Percentiles rank a stretch among this genome's conserved stretches.
Evolutionary conservation across 106 monocot genomes (phyloP).

Genomic region (Cymbidium sinense): DNA sequence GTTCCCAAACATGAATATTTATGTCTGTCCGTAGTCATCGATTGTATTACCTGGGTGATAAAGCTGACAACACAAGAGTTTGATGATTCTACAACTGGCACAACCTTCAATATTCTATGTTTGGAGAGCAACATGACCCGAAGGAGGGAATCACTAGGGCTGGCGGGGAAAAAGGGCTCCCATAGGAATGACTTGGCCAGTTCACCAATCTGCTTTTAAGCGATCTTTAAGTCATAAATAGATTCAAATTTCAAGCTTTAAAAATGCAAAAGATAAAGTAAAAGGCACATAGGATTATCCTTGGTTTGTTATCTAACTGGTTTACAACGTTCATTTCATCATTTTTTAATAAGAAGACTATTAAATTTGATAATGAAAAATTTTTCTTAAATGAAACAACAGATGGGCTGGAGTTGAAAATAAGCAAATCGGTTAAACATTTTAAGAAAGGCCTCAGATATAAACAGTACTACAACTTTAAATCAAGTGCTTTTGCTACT

Average conservation of each 20-base stretch:
- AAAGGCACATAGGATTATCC: neutral
- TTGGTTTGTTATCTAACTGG: neutral
- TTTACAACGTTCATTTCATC: neutral
- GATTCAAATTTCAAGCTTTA: neutral
- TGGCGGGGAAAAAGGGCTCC: slow-evolving; percentile 49
- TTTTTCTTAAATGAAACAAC: neutral
- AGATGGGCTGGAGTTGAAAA: neutral
- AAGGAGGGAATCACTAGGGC: slow-evolving; percentile 28
- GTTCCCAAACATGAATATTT: neutral
- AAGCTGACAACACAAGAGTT: slow-evolving; percentile 25
- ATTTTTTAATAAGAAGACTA: neutral
- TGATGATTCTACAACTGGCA: slow-evolving; percentile 37
- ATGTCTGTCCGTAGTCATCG: neutral
- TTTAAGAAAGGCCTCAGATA: neutral
- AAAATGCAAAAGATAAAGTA: neutral
- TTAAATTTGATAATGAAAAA: neutral
- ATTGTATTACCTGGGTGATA: slow-evolving; percentile 24
- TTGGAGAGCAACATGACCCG: slow-evolving; percentile 38
- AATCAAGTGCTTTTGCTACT: neutral
- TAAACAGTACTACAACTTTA: neutral
- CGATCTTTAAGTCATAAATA: neutral
- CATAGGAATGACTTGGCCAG: slow-evolving; percentile 40
- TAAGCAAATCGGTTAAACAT: neutral
- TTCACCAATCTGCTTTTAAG: slow-evolving; percentile 26
- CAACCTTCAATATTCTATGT: slow-evolving; percentile 24